phyloP scores from a whole-genome alignment of 352 stramenopile species.

The Hyaloperonospora arabidopsidis region DNA sequence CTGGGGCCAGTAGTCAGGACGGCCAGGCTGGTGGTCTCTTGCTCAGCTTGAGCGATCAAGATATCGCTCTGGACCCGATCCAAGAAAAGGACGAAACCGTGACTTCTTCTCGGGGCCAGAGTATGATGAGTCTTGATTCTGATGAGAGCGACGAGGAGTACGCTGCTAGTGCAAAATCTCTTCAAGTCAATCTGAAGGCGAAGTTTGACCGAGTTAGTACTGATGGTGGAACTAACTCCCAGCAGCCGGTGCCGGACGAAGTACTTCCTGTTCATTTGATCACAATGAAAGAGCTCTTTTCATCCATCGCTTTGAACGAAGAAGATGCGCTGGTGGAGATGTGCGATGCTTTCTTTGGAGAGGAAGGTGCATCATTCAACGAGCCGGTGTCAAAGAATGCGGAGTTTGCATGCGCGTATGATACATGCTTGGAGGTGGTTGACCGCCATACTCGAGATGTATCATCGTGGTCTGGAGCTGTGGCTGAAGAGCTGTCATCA shows the following conservation, averaged over 20 bases:
- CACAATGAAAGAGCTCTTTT: constrained; percentile 41
- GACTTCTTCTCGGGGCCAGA: constrained; percentile 41
- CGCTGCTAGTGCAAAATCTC: constrained; percentile 35
- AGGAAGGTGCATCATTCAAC: constrained; percentile 3
- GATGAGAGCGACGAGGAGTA: constrained; percentile 58
- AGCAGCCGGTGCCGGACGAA: constrained; percentile 5
- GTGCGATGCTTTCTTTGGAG: constrained; percentile 19
- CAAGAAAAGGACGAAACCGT: constrained; percentile 55
- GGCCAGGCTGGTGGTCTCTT: constrained; percentile 7
- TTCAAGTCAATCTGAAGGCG: constrained; percentile 66
- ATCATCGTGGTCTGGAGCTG: constrained; percentile 33
- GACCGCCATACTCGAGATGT: constrained; percentile 44
- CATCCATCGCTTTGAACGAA: constrained; percentile 25
- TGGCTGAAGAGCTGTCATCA: constrained; percentile 40
- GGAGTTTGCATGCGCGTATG: constrained; percentile 30
- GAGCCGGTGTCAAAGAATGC: constrained; percentile 18
- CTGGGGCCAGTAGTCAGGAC: constrained; percentile 12
- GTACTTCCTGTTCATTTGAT: constrained; percentile 21
- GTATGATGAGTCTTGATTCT: constrained; percentile 68
- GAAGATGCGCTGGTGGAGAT: constrained; percentile 10
- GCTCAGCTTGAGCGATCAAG: constrained; percentile 23
- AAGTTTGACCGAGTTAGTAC: constrained; percentile 64
- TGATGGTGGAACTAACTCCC: constrained; percentile 10
- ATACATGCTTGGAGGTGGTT: constrained; percentile 38
- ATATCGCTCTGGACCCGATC: constrained; percentile 52